Conservation (phyloP, 352 stramenopile genomes). For the Phytopythium oedochilum region DNA sequence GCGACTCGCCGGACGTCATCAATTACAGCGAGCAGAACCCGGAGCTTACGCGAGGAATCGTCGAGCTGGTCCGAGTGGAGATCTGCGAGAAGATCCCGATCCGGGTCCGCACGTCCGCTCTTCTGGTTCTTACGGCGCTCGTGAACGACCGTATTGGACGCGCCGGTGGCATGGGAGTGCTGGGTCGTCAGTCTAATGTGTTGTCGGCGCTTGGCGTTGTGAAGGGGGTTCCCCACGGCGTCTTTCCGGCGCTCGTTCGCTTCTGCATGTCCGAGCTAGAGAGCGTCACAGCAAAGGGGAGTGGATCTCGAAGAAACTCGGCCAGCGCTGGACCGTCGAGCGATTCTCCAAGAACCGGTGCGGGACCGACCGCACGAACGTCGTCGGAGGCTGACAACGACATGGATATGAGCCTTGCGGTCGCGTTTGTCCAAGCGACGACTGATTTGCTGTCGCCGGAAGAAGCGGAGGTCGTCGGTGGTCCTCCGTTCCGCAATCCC, state of each 20-base stretch:
- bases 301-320: background rate
- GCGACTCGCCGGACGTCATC: slow-evolving; percentile 68
- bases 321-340: slow-evolving; percentile 9
- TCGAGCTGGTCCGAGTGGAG: slow-evolving; percentile 77
- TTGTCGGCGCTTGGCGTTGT: slow-evolving; percentile 69
- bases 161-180: slow-evolving; percentile 53
- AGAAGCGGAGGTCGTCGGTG: slow-evolving; percentile 56
- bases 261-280: slow-evolving; percentile 75
- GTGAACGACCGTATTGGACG: slow-evolving; percentile 72
- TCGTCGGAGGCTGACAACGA: slow-evolving; percentile 49
- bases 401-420: slow-evolving; percentile 86
- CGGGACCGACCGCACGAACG: background rate
- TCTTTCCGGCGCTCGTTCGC: slow-evolving; percentile 79
- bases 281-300: slow-evolving; percentile 13
- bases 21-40: slow-evolving; percentile 77
- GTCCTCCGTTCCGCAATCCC: slow-evolving; percentile 46
- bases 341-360: background rate
- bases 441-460: slow-evolving; percentile 63
- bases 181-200: slow-evolving; percentile 79
- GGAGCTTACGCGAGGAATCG: slow-evolving; percentile 62
- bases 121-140: slow-evolving; percentile 74
- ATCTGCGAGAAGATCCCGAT: slow-evolving; percentile 50
- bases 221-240: slow-evolving; percentile 71
- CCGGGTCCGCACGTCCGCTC: slow-evolving; percentile 46
- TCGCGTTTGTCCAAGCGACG: slow-evolving; percentile 86